Evolutionary conservation across 2,329 filamentous ascomycete species (phyloP).

Genomic region (Endocalyx cinctus): DNA sequence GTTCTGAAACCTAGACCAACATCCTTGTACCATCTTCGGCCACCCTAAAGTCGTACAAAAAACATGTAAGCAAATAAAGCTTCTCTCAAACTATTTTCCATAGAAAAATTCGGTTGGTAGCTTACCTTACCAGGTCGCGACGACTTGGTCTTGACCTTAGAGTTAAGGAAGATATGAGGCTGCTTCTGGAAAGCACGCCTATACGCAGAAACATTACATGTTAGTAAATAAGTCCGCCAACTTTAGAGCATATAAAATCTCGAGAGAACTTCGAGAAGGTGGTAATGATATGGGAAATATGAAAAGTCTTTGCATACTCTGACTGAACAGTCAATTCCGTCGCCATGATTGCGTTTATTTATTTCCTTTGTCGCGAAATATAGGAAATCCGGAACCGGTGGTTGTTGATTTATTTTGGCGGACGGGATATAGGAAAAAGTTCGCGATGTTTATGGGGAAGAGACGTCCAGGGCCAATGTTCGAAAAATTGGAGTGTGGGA

Average conservation of each 20-base stretch:
- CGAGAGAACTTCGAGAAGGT: too few species aligned
- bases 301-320: too few species aligned
- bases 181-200: conserved; percentile 99
- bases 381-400: conserved; percentile 21
- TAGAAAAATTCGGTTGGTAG: conserved; percentile 34
- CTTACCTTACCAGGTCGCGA: conserved; percentile 81
- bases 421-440: conserved; percentile 2
- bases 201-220: too few species aligned
- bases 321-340: conserved; percentile 99
- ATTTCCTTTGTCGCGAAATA: conserved; percentile 23
- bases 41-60: conserved; percentile 16
- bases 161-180: conserved; percentile 99
- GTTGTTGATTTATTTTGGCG: conserved; percentile 11
- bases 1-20: conserved; percentile 99
- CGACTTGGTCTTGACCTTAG: conserved; percentile 85
- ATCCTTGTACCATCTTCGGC: conserved; percentile 82
- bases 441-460: conserved; percentile 15
- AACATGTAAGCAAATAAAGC: too few species aligned
- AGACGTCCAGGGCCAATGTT: conserved; percentile 10
- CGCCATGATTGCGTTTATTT: conserved; percentile 68
- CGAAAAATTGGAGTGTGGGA: conserved; percentile 17
- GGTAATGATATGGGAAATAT: too few species aligned
- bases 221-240: too few species aligned
- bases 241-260: too few species aligned
- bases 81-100: too few species aligned